Base-by-base conservation (phyloP, 345 rosid genomes). In the Kernera saxatilis region DNA sequence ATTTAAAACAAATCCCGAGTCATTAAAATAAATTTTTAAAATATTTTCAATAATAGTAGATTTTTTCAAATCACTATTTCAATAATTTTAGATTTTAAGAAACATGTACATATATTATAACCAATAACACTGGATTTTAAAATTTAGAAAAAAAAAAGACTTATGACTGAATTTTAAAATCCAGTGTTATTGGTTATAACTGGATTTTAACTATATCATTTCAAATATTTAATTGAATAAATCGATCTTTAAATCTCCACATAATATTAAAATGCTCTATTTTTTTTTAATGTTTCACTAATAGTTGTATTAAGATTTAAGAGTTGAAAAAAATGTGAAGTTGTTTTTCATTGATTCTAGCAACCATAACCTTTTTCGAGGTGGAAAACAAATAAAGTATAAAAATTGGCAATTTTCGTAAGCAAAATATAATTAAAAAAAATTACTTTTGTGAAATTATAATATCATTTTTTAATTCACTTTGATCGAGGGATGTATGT, bases 331-430 rank as follows among this genome's bases (percentile, higher is more conserved):
- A 54, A 23, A 44, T 45, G 32, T 9, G 49, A 72, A 23, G 27
- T 35, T 51, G 32, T 25, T 40, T 60, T 13, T 53, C 17, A 61
- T 61, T 61, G 60, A 71, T 46, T 56, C 26, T 41, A 48, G 35
- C 67, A 41, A 58, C 46, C 32, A 39, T 50, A 17, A 59, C 63
- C 40, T 74, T 74, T 73, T 25, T 74, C 68, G 73, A 74, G 70
- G 51, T 68, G 70, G 57, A 70, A 61, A 69, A 59, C 62, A 41
- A 29, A 74, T 2, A 50, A 67, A 39, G 37, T 2, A 30, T 56
- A 50, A 41, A 39, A 22, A 11, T 22, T 12, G 52, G 50, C 33
- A 21, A 21, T 12, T 74, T 37, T 66, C 17, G 11, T 39, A 40
- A 4, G 23, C 54, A 59, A 50, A 11, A 18, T 23, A 33, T 21